Evolutionary conservation across 169 alveolate species (phyloP).

Genomic region (Babesia bovis): DNA sequence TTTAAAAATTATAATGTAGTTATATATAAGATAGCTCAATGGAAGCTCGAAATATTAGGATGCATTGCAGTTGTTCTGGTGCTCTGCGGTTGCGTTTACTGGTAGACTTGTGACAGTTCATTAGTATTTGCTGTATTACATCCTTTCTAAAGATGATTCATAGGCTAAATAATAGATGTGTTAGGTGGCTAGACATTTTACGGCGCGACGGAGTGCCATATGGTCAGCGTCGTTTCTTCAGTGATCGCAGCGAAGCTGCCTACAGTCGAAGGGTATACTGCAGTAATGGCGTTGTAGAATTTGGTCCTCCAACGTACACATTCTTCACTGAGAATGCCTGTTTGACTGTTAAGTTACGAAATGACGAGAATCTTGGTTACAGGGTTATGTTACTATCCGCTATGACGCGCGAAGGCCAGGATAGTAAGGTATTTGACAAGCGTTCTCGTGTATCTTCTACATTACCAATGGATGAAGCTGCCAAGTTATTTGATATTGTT

Average conservation of each 20-base stretch:
- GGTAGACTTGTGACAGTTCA: no score
- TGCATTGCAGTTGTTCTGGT: no score
- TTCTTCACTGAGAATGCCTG: slow-evolving; percentile 56
- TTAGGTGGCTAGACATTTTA: neutral
- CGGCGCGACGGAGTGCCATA: slow-evolving; percentile 1
- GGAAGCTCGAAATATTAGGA: no score
- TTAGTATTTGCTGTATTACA: no score
- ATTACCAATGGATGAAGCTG: slow-evolving; percentile 42
- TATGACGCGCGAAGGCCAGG: slow-evolving; percentile 60
- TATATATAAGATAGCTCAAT: no score
- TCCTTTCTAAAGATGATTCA: neutral
- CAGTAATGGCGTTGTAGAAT: slow-evolving; percentile 22
- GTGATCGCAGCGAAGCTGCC: slow-evolving; percentile 63
- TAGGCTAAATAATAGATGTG: neutral
- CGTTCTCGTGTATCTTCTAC: slow-evolving; percentile 53
- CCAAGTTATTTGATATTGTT: slow-evolving; percentile 24
- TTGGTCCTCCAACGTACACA: slow-evolving; percentile 66
- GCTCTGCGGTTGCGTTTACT: no score
- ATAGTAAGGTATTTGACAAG: slow-evolving; percentile 47
- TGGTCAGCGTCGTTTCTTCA: neutral
- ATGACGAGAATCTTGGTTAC: slow-evolving; percentile 55
- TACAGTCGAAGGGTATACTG: slow-evolving; percentile 57
- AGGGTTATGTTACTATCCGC: slow-evolving; percentile 54
- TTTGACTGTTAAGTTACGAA: slow-evolving; percentile 53
- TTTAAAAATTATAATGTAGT: no score